Base-by-base conservation (phyloP, 2,329 filamentous ascomycete genomes). In the Cordyceps farinosa region DNA sequence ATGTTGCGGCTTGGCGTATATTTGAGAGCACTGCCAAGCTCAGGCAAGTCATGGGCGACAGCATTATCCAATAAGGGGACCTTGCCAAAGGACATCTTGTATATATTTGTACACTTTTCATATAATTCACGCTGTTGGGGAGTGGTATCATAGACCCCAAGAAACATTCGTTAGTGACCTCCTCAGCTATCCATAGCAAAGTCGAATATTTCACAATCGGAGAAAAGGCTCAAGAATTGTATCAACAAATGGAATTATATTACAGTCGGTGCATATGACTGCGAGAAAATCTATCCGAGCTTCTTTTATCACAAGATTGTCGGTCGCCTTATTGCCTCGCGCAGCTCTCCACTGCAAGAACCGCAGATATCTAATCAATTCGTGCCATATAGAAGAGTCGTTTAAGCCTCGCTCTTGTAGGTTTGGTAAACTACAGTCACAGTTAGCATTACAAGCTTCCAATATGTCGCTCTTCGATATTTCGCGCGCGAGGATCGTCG, bases 391-490 rank as follows among this genome's bases (percentile, higher is more conserved):
- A 13, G 22, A 38, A 15, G 6, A 22, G 32, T 55, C 61, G 65
- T 68, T 77, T 76, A 78, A 64, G 72, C 69, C 65, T 71, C 69
- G 66, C 73, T 68, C 73, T 78, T 78, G 75, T 75, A 75, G 66
- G 74, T 77, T 70, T 78, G 76, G 78, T 79, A 86, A 71, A 78
- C 83, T 86, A 70, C 52, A 15, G 60, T 30, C 38, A 63, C 6
- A 27, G 66, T 73, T 67, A 71, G 69, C 60, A 65, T 32, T 15
- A 44, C 22, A 10, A 15, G 13, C 44, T 44, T 36, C 22, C 13
- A 32, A 29, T 15, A 52, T 47, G 29, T 52, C 53, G 36, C 47
- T 22, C 27, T 17, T 38, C 11, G 17, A 44, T 52, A 58, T 52
- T 30, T 56, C 51, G 51, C 52, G 50, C 17, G 53, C 45, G 36